These are phyloP conservation scores for Kockiozyma suomiensis DNA, from an alignment of 805 yeast genomes.

Conservation along the genomic window DNA sequence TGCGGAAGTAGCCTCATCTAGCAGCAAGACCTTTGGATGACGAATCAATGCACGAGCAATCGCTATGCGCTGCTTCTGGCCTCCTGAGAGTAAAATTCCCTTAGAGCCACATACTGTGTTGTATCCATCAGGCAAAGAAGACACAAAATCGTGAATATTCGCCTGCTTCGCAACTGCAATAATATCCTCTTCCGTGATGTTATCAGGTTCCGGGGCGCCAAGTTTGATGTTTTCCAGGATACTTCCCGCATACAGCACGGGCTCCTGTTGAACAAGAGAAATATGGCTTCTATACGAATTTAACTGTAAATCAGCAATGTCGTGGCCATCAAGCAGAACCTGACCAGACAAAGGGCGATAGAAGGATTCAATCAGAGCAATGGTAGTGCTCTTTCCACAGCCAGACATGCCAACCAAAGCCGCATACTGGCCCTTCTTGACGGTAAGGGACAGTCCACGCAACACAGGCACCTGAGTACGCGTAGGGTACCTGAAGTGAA, in stretches of 20 bases:
- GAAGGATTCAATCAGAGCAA: slow-evolving; percentile 57
- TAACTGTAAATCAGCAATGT: slow-evolving; percentile 52
- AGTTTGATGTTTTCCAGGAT: slow-evolving; percentile 71
- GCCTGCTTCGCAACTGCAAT: slow-evolving; percentile 53
- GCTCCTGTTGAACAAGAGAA: slow-evolving; percentile 68
- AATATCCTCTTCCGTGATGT: slow-evolving; percentile 46
- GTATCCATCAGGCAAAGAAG: slow-evolving; percentile 55
- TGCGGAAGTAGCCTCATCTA: slow-evolving; percentile 62
- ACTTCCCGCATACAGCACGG: slow-evolving; percentile 68
- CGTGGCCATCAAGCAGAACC: slow-evolving; percentile 55
- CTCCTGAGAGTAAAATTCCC: slow-evolving; percentile 64
- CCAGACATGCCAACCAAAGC: slow-evolving; percentile 91
- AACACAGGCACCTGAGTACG: slow-evolving; percentile 39
- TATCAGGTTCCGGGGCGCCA: slow-evolving; percentile 36
- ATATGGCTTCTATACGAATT: slow-evolving; percentile 54
- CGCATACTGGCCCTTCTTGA: slow-evolving; percentile 79
- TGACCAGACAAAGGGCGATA: slow-evolving; percentile 55
- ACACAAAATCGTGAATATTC: slow-evolving; percentile 54
- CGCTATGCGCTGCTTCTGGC: slow-evolving; percentile 66
- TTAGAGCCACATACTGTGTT: slow-evolving; percentile 53
- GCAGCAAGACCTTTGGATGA: slow-evolving; percentile 56
- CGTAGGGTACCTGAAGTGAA: slow-evolving; percentile 41
- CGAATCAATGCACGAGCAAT: slow-evolving; percentile 64
- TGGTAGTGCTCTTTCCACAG: slow-evolving; percentile 47
- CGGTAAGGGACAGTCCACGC: slow-evolving; percentile 34